Conservation (phyloP, 2,329 filamentous ascomycete genomes). For the Paecilomyces dactylethromorphus region DNA sequence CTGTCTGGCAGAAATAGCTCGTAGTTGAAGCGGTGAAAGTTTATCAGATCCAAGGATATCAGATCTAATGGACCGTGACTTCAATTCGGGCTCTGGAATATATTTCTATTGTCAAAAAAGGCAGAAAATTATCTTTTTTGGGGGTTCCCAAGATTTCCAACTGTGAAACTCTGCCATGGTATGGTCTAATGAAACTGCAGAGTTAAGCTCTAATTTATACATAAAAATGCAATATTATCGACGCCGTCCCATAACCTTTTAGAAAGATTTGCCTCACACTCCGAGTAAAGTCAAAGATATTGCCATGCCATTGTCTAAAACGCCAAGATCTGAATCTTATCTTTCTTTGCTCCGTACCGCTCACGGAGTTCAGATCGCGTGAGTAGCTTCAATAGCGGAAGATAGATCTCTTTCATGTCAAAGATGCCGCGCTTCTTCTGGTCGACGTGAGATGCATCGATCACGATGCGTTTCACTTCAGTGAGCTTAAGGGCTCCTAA, state of each 20-base stretch:
- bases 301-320: constrained; percentile 33
- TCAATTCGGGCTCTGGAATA: neutral
- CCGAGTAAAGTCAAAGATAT: neutral
- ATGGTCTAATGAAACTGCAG: neutral
- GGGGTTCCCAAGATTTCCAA: too few species aligned
- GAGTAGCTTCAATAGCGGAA: constrained; percentile 71
- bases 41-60: neutral
- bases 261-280: neutral
- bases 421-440: constrained; percentile 89
- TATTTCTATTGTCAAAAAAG: neutral
- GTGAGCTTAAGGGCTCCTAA: constrained; percentile 63
- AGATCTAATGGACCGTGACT: neutral
- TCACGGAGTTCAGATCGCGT: constrained; percentile 64
- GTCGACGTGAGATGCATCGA: constrained; percentile 90
- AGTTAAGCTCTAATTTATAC: neutral
- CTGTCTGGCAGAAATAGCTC: too few species aligned
- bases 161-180: neutral
- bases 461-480: constrained; percentile 69
- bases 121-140: too few species aligned
- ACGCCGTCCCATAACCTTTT: neutral
- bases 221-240: neutral
- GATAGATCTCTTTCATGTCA: constrained; percentile 90
- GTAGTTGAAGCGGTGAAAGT: too few species aligned
- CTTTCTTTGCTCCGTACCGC: constrained; percentile 54
- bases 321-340: constrained; percentile 44